Percentiles rank a stretch among this genome's conserved stretches.
Evolutionary conservation across 768 basidiomycete species (phyloP).

Genomic region (Leucocoprinus birnbaumii): DNA sequence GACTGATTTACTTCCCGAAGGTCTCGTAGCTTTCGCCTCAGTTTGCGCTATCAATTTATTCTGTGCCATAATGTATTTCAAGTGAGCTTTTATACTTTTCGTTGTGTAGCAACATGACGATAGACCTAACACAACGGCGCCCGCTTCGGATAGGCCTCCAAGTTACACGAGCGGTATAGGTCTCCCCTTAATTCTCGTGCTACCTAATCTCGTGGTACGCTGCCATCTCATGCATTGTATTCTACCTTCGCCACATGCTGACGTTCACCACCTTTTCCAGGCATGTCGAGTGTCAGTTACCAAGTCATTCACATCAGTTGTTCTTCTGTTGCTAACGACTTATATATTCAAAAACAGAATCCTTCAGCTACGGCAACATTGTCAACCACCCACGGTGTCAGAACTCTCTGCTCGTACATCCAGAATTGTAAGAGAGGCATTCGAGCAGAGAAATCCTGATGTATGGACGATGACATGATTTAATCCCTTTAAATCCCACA

Average conservation of each 20-base stretch:
- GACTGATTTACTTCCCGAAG: conserved; percentile 16
- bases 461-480: neutral
- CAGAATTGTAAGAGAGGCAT: conserved; percentile 12
- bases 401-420: conserved; percentile 8
- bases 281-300: conserved; percentile 32
- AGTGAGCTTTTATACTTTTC: conserved; percentile 18
- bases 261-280: conserved; percentile 15
- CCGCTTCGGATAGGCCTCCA: conserved; percentile 21
- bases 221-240: neutral
- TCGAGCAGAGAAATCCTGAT: neutral
- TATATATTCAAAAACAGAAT: conserved; percentile 25
- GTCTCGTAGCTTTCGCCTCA: conserved; percentile 29
- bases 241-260: too few relatives aligned
- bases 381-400: neutral
- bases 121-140: neutral
- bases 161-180: conserved; percentile 30
- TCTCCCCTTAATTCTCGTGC: conserved; percentile 31
- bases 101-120: neutral
- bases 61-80: conserved; percentile 29
- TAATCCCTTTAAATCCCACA: neutral
- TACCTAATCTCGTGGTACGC: conserved; percentile 35
- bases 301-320: neutral
- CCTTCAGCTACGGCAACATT: conserved; percentile 34
- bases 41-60: conserved; percentile 27
- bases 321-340: neutral